Conservation (phyloP, 1,284 basidiomycete species). For the Grifola frondosa region DNA sequence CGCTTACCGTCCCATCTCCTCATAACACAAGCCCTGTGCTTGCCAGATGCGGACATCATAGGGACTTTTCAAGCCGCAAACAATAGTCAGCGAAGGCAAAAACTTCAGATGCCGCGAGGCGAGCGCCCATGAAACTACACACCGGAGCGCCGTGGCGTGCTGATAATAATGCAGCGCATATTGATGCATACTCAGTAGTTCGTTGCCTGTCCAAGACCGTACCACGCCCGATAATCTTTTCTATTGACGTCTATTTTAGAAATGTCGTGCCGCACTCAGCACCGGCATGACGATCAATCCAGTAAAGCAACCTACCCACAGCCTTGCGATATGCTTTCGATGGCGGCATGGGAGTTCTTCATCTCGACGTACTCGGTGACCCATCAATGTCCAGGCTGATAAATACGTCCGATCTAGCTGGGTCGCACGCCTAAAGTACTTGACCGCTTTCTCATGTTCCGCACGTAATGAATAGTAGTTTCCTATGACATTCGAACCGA, state of each 20-base stretch:
- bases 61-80: conserved; percentile 70
- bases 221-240: conserved; percentile 98
- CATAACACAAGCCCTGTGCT: conserved; percentile 92
- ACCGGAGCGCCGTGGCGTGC: conserved; percentile 90
- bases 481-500: conserved; percentile 46
- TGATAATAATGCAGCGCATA: conserved; percentile 98
- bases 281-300: neutral
- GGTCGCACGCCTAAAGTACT: conserved; percentile 92
- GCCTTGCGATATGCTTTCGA: conserved; percentile 96
- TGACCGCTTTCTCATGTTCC: conserved; percentile 95
- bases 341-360: conserved; percentile 98
- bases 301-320: conserved; percentile 62
- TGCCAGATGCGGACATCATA: conserved; percentile 98
- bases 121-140: conserved; percentile 29
- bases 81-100: no score
- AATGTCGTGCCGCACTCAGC: conserved; percentile 14
- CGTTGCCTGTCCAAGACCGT: conserved; percentile 96
- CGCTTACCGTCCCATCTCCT: conserved; percentile 77
- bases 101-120: no score
- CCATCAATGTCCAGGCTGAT: conserved; percentile 99
- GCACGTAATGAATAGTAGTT: conserved; percentile 94
- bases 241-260: conserved; percentile 77
- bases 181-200: conserved; percentile 93
- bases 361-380: conserved; percentile 98
- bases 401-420: conserved; percentile 93